Evolutionary conservation across 768 basidiomycete genomes (phyloP).

Genomic region (Phlebiopsis gigantea): DNA sequence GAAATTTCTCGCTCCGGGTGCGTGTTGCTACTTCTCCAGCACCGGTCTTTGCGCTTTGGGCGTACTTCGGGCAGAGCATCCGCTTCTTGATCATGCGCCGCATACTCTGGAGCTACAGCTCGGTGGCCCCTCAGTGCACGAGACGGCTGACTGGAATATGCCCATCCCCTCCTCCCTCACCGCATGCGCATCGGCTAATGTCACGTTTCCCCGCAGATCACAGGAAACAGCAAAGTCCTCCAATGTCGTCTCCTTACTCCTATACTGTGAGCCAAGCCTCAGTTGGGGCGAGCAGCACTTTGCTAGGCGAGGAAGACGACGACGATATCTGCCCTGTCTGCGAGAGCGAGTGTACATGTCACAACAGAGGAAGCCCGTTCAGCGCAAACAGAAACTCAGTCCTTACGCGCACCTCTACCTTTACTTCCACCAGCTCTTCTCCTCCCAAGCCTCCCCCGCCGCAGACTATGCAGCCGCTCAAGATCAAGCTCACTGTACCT

Average conservation of each 20-base stretch:
- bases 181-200: conserved; percentile 14
- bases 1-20: conserved; percentile 20
- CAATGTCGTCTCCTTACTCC: conserved; percentile 66
- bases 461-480: conserved; percentile 41
- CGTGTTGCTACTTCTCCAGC: conserved; percentile 7
- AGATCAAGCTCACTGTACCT: conserved; percentile 71
- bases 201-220: conserved; percentile 21
- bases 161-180: background rate
- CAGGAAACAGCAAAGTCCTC: conserved; percentile 47
- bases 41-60: background rate
- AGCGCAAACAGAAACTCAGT: conserved; percentile 19
- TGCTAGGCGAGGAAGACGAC: conserved; percentile 52
- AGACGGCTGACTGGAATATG: too few species aligned
- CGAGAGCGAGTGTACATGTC: conserved; percentile 86
- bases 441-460: conserved; percentile 17
- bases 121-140: too few species aligned
- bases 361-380: conserved; percentile 32
- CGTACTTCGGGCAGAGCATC: background rate
- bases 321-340: conserved; percentile 87
- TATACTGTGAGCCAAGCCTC: conserved; percentile 26
- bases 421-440: conserved; percentile 32
- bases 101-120: too few species aligned
- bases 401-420: conserved; percentile 29
- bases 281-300: background rate
- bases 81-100: too few species aligned